phyloP scores from a whole-genome alignment of 2,329 filamentous ascomycete species.

The Alternaria consortialis region DNA sequence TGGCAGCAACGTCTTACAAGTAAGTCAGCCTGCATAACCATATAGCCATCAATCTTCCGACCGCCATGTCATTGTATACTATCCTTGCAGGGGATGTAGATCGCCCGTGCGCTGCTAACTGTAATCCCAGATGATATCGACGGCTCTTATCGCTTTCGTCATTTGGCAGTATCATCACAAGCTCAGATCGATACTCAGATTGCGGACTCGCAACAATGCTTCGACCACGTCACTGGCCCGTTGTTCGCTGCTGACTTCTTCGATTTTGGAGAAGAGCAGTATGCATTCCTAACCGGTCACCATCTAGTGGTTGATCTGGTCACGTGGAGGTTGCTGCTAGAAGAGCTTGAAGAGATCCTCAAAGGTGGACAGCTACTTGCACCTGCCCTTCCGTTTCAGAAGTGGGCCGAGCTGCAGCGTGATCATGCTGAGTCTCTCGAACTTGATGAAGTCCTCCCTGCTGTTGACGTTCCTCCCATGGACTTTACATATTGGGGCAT shows the following conservation, averaged over 20 bases:
- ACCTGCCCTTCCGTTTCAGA: constrained; percentile 47
- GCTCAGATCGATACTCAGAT: constrained; percentile 42
- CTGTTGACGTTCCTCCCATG: constrained; percentile 40
- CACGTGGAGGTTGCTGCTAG: constrained; percentile 57
- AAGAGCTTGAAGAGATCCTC: constrained; percentile 55
- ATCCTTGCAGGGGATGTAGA: background rate
- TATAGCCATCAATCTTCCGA: background rate
- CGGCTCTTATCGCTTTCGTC: constrained; percentile 42
- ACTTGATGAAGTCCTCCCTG: constrained; percentile 37
- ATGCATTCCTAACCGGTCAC: constrained; percentile 48
- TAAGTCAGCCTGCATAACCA: constrained; percentile 11
- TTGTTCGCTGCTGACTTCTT: constrained; percentile 50
- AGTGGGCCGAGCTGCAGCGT: constrained; percentile 51
- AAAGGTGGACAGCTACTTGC: constrained; percentile 44
- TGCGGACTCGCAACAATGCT: constrained; percentile 40
- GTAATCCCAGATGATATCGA: constrained; percentile 26
- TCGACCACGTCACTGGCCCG: constrained; percentile 37
- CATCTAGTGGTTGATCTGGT: constrained; percentile 57
- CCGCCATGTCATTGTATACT: background rate
- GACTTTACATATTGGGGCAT: constrained; percentile 54
- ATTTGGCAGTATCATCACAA: constrained; percentile 32
- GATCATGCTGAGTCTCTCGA: constrained; percentile 43
- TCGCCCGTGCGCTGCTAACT: constrained; percentile 9
- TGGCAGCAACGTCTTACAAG: constrained; percentile 48
- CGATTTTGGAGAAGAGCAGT: constrained; percentile 40